A percentile compares a stretch with the other conserved stretches of the same genome.
Conservation (phyloP, 306 rosid genomes). For the Psophocarpus tetragonolobus region DNA sequence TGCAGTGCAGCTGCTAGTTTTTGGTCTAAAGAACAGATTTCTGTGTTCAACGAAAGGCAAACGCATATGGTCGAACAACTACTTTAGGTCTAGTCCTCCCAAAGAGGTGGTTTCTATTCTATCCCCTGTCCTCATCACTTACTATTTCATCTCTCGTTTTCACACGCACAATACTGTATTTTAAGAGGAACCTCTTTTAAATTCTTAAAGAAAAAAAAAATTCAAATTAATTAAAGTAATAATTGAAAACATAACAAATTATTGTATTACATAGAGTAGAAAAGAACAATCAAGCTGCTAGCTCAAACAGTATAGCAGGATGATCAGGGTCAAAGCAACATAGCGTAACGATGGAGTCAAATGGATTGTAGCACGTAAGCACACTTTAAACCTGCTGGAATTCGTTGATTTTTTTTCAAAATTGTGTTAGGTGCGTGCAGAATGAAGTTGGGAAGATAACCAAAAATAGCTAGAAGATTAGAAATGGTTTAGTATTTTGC, state of each 20-base stretch:
- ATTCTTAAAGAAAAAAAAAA: background rate
- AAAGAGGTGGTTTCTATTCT: background rate
- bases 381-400: background rate
- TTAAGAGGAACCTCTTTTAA: background rate
- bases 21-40: background rate
- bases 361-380: background rate
- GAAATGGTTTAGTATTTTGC: slow-evolving; percentile 28
- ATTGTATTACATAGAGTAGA: background rate
- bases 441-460: slow-evolving; percentile 36
- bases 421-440: slow-evolving; percentile 21
- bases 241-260: background rate
- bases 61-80: background rate
- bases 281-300: background rate
- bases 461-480: background rate
- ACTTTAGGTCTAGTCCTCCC: slow-evolving; percentile 10
- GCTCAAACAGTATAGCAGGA: background rate
- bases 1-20: slow-evolving; percentile 26
- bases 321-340: background rate
- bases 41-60: background rate
- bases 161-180: background rate
- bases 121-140: slow-evolving; percentile 4
- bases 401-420: background rate
- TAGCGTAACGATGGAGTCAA: background rate
- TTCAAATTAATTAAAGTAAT: background rate
- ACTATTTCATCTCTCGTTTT: background rate